Evolutionary conservation across 768 basidiomycete species (phyloP), one percentile per base, ranked within the genome.

Genomic region (Hypholoma sublateritium): DNA sequence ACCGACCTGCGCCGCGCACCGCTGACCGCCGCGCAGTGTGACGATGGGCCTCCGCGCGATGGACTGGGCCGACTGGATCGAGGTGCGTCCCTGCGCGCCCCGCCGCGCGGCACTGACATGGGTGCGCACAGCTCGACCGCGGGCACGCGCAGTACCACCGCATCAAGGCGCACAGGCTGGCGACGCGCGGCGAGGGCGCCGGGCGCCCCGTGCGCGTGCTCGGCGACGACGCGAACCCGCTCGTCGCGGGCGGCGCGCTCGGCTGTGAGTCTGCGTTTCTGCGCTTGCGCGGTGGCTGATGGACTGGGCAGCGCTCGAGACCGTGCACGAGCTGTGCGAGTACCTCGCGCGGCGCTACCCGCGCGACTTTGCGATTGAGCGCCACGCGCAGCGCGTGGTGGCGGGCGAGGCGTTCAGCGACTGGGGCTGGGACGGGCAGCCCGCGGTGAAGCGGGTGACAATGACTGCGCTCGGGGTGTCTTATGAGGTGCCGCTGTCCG

Each of bases 51-150:
- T 87, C 62, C 80, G 83, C 37, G 71, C 65, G 48, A 88, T 90
- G 86, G 74, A 74, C 8, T 91, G 85, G 84, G 77, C 79, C 39
- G 82, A 86, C 52, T 90, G 88, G 89, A 83, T 91, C 45, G 86
- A 89, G 73, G 85, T 84, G n/a, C 17, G 46, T 19, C 13, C 6
- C 22, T 24, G 19, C 24, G 22, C 39, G 25, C n/a, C 19, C 35
- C 12, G 37, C 25, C 41, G 50, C 32, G 36, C 50, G 34, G 28
- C 28, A 39, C 19, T 21, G 32, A 42, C 35, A 21, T 42, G 21
- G 42, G 34, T 53, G 21, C 47, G 43, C 48, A n/a, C 51, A 85
- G 83, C 75, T 89, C 32, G 89, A 89, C 67, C 76, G 79, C 53
- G 72, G 81, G 53, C 87, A 83, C 63, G 65, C 72, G 12, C 62